Conservation (phyloP, 768 basidiomycete species). For the Auricularia sp. region DNA sequence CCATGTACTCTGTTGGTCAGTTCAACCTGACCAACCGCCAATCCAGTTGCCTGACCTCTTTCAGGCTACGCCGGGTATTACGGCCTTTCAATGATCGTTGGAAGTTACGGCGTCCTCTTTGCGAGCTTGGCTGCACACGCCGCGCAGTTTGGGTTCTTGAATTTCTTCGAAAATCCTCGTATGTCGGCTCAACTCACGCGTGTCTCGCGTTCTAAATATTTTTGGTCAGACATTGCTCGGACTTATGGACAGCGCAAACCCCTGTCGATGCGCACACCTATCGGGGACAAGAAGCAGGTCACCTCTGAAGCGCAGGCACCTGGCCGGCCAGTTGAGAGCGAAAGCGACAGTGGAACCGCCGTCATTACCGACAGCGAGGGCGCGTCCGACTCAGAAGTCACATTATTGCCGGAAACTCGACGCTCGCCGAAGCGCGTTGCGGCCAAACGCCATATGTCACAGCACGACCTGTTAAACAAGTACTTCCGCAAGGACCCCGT, state of each 20-base stretch:
- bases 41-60: neutral
- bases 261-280: conserved; percentile 73
- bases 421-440: conserved; percentile 9
- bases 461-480: conserved; percentile 81
- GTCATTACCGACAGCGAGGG: neutral
- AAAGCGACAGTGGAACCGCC: neutral
- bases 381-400: conserved; percentile 5
- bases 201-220: neutral
- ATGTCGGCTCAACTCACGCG: conserved; percentile 7
- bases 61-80: conserved; percentile 95
- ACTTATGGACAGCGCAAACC: conserved; percentile 89
- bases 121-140: conserved; percentile 91
- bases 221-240: conserved; percentile 71
- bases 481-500: conserved; percentile 88
- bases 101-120: conserved; percentile 85
- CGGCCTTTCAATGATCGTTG: conserved; percentile 82
- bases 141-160: conserved; percentile 91
- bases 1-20: conserved; percentile 88
- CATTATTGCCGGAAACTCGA: conserved; percentile 13
- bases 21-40: neutral
- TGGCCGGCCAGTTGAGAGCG: neutral
- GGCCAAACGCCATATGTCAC: conserved; percentile 31
- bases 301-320: conserved; percentile 3
- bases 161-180: conserved; percentile 97
- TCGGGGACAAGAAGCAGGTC: conserved; percentile 2